Percentiles rank a stretch among this genome's conserved stretches.
phyloP scores from a whole-genome alignment of 805 yeast species.

The Candida multigemmis region DNA sequence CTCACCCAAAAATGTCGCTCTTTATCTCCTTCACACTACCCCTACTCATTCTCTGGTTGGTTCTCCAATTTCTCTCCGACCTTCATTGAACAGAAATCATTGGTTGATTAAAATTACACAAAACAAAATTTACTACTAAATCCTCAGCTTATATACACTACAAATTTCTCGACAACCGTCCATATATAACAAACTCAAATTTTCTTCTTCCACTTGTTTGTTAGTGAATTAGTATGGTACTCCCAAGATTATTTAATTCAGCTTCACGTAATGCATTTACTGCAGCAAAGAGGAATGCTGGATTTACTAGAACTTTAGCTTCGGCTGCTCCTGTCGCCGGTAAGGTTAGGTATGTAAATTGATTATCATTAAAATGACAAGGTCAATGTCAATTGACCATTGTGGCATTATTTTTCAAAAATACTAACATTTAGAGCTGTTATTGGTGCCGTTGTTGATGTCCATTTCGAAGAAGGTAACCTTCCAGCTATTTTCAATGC shows the following conservation, averaged over 20 bases:
- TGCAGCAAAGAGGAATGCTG: conserved; percentile 77
- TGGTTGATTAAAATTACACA: no score
- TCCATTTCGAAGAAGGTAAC: conserved; percentile 95
- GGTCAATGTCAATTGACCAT: background rate
- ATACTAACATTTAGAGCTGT: conserved; percentile 66
- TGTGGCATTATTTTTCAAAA: background rate
- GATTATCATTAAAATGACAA: background rate
- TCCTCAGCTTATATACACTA: no score
- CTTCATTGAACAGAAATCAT: no score
- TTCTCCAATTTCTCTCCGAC: no score
- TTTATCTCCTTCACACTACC: no score
- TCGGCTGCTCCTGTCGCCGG: conserved; percentile 70
- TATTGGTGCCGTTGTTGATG: conserved; percentile 99
- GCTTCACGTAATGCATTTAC: conserved; percentile 79
- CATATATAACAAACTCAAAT: no score
- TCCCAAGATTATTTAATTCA: conserved; percentile 42
- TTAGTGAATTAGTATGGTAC: conserved; percentile 36
- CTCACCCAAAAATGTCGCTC: no score
- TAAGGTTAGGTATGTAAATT: conserved; percentile 72
- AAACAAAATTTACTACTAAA: no score
- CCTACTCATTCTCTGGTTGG: no score
- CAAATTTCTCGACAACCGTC: no score
- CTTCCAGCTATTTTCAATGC: conserved; percentile 98
- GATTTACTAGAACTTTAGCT: conserved; percentile 70
- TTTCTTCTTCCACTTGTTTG: background rate